Conservation (phyloP, 768 basidiomycete species). For the Neoboletus brunneissimus region DNA sequence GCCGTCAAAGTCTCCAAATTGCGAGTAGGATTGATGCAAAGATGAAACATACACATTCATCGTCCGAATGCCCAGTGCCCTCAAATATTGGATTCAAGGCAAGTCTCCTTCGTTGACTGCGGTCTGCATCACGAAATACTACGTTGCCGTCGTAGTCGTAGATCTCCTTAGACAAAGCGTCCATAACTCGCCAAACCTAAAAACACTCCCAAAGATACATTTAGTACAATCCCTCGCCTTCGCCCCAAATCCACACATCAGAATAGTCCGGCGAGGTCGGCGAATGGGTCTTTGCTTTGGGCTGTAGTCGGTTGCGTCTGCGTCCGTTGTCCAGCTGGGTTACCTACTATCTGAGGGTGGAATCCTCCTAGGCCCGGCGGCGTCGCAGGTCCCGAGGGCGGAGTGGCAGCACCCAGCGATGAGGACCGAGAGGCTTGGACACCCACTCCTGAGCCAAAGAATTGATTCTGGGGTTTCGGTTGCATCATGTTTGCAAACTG, state of each 20-base stretch:
- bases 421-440: constrained; percentile 1
- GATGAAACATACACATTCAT: constrained; percentile 7
- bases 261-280: constrained; percentile 77
- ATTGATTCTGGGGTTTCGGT: constrained; percentile 17
- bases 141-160: background rate
- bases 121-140: background rate
- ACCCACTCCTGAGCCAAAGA: background rate
- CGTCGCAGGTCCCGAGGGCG: constrained; percentile 15
- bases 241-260: constrained; percentile 27
- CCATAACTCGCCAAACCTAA: background rate
- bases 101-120: background rate
- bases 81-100: background rate
- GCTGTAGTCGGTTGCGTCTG: constrained; percentile 23
- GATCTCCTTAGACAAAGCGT: constrained; percentile 1
- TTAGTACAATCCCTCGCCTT: background rate
- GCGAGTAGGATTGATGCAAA: constrained; percentile 10
- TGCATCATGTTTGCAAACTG: constrained; percentile 17
- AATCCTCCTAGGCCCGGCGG: constrained; percentile 6
- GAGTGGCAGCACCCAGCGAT: constrained; percentile 8
- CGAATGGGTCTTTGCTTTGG: constrained; percentile 75
- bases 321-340: constrained; percentile 17
- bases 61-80: background rate
- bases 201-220: background rate
- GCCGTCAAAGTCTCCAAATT: background rate
- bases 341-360: background rate